Percentiles rank a stretch among this genome's conserved stretches.
Conservation (phyloP, 345 rosid species). For the Salix brachista region DNA sequence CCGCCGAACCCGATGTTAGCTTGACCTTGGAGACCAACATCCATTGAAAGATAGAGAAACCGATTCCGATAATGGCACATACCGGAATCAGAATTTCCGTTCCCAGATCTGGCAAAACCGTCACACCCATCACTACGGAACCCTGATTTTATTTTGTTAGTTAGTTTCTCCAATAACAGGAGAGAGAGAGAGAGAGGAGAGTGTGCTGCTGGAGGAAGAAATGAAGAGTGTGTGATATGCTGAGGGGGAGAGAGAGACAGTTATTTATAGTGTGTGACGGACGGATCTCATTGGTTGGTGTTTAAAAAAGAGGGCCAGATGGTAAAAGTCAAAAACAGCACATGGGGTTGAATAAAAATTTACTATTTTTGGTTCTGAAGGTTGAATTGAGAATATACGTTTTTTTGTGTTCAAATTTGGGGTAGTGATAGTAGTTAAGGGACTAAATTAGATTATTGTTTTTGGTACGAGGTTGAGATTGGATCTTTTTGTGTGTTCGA, state of each 20-base stretch:
- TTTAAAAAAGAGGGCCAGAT: no score
- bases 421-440: neutral
- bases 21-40: slow-evolving; percentile 62
- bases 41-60: slow-evolving; percentile 73
- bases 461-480: no score
- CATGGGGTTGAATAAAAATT: neutral
- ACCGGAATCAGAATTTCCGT: slow-evolving; percentile 76
- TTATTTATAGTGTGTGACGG: neutral
- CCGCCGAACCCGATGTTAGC: slow-evolving; percentile 33
- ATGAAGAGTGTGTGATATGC: neutral
- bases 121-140: slow-evolving; percentile 31
- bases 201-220: neutral
- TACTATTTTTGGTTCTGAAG: neutral
- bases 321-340: neutral
- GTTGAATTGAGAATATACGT: neutral
- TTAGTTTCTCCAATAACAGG: neutral
- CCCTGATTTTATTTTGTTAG: neutral
- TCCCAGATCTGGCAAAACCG: slow-evolving; percentile 66
- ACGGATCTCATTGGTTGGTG: neutral
- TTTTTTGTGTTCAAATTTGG: neutral
- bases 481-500: no score
- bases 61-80: slow-evolving; percentile 76
- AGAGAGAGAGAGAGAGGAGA: neutral
- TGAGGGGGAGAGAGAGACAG: neutral
- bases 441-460: no score